phyloP scores from a whole-genome alignment of 768 basidiomycete genomes.

The Austroboletus eburneus region DNA sequence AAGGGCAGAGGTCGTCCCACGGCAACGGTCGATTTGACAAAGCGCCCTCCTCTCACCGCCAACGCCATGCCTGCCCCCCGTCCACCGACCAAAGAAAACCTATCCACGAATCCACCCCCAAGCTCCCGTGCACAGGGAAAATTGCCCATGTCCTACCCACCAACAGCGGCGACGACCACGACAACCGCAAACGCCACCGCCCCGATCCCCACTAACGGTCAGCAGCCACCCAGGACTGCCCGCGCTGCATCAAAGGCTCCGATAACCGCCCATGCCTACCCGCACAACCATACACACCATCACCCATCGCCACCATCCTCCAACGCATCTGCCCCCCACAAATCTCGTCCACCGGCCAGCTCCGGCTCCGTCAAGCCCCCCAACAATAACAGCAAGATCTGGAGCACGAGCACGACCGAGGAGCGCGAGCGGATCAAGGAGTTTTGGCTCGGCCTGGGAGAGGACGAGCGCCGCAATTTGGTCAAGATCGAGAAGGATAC shows the following conservation, averaged over 20 bases:
- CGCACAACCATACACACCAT: slow-evolving; percentile 48
- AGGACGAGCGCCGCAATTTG: slow-evolving; percentile 85
- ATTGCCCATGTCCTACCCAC: slow-evolving; percentile 79
- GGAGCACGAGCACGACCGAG: slow-evolving; percentile 88
- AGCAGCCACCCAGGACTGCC: slow-evolving; percentile 36
- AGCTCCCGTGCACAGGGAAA: slow-evolving; percentile 87
- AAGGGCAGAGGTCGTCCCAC: slow-evolving; percentile 30
- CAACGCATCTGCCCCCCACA: slow-evolving; percentile 31
- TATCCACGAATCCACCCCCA: slow-evolving; percentile 44
- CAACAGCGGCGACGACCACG: slow-evolving; percentile 18
- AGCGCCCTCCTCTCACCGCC: slow-evolving; percentile 36
- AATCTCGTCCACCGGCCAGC: slow-evolving; percentile 27
- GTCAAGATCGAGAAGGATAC: slow-evolving; percentile 99
- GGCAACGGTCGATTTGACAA: slow-evolving; percentile 33
- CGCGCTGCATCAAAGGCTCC: slow-evolving; percentile 58
- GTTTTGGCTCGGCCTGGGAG: slow-evolving; percentile 93
- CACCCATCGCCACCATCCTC: slow-evolving; percentile 45
- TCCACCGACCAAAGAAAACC: slow-evolving; percentile 37
- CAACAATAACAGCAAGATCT: slow-evolving; percentile 75
- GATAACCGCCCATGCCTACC: slow-evolving; percentile 45
- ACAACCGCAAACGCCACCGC: slow-evolving; percentile 35
- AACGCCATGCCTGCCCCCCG: slow-evolving; percentile 43
- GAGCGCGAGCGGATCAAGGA: slow-evolving; percentile 97
- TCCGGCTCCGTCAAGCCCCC: slow-evolving; percentile 24
- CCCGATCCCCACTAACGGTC: slow-evolving; percentile 25